Conservation (phyloP, 108 stramenopile genomes). For the Asterionellopsis glacialis region DNA sequence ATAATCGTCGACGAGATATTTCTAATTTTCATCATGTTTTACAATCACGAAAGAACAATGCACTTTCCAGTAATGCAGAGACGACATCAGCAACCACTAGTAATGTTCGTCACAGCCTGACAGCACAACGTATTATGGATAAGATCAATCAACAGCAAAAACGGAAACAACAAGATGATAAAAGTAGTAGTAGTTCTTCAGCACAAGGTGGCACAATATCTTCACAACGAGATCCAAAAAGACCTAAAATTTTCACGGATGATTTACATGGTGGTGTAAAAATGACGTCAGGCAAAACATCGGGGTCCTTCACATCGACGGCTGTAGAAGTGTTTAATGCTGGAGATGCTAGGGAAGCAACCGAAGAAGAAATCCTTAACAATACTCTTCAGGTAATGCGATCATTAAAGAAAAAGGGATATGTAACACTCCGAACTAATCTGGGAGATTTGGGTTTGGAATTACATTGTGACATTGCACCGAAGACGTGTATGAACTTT, state of each 20-base stretch:
- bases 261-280: slow-evolving; percentile 51
- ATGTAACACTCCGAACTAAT: slow-evolving; percentile 78
- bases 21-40: slow-evolving; percentile 68
- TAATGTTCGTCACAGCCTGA: slow-evolving; percentile 59
- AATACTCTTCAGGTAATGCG: slow-evolving; percentile 70
- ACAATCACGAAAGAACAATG: slow-evolving; percentile 28
- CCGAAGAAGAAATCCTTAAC: slow-evolving; percentile 82
- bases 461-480: slow-evolving; percentile 91
- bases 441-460: slow-evolving; percentile 88
- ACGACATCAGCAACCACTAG: background rate
- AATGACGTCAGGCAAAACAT: slow-evolving; percentile 65
- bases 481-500: slow-evolving; percentile 90
- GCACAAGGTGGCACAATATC: background rate
- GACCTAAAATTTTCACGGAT: slow-evolving; percentile 48
- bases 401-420: slow-evolving; percentile 81
- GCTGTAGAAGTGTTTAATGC: slow-evolving; percentile 39
- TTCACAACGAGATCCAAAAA: slow-evolving; percentile 11
- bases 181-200: background rate
- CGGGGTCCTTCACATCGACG: slow-evolving; percentile 74
- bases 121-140: slow-evolving; percentile 81
- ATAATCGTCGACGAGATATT: slow-evolving; percentile 56
- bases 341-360: slow-evolving; percentile 67
- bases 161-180: slow-evolving; percentile 4
- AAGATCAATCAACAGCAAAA: slow-evolving; percentile 42
- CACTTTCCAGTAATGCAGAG: background rate